Base-by-base conservation (phyloP, 495 filamentous ascomycete genomes). In the Rostrohypoxylon terebratum region DNA sequence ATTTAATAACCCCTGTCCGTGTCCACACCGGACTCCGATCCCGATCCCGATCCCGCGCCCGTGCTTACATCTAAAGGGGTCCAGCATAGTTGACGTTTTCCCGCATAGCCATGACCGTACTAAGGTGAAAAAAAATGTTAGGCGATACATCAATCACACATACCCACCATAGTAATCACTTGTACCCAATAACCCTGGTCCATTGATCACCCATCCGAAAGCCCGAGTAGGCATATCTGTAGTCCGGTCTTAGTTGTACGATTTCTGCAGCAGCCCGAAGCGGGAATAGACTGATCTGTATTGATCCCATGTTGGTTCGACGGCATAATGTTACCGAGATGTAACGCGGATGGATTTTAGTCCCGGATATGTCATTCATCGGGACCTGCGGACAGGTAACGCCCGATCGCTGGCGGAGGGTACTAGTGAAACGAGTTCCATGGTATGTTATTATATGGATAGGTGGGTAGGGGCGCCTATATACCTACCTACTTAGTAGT, bases 11-110 rank as follows among this genome's bases (percentile, higher is more conserved):
- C 50, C 28, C 25, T 31, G 28, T 60, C 42, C 16, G n/a, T 59
- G 31, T 48, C 50, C 53, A 48, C 23, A 38, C 25, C 59, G 45
- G 59, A 63, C 10, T 10, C 66, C 66, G 66, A 69, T 14, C 36
- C 66, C 53, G 66, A 59, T n/a, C 38, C 67, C 60, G 60, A 59
- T 5, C 45, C 51, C 18, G 40, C 23, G 16, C 45, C 51, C 18
- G 40, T 36, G 16, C 11, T 51, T 51, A 51, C 11, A 8, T 28
- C 1, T 28, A 51, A 28, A n/a, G 11, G 38, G 38, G 10, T 42
- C n/a, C n/a, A n/a, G n/a, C 38, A 42, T 14, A 14, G 4, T 42
- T 4, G 38, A 14, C 13, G 38, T 42, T 42, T 11, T 42, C 14
- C 38, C 38, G 38, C 38, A 42, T 14, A 42, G 38, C 38, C 38